phyloP scores from a whole-genome alignment of 371 early-diverging fungal species.

The Lichtheimia corymbifera region DNA sequence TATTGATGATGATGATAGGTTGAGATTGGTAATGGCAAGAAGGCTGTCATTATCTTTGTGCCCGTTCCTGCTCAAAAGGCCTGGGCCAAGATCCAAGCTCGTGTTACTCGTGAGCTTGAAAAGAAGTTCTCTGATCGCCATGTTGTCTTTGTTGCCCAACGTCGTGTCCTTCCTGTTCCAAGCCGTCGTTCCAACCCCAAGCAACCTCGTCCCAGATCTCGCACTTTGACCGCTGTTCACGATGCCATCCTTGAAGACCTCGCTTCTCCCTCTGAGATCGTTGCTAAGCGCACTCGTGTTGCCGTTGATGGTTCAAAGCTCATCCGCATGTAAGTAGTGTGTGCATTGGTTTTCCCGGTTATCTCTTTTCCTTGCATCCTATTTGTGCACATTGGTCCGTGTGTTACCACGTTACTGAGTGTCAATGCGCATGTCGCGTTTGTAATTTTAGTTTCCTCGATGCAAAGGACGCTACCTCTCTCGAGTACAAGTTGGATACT shows the following conservation, averaged over 20 bases:
- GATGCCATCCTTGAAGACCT: constrained; percentile 95
- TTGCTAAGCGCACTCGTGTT: constrained; percentile 96
- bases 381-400: no score
- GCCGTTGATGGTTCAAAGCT: constrained; percentile 92
- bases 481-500: constrained; percentile 98
- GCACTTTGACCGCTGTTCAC: constrained; percentile 96
- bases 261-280: constrained; percentile 97
- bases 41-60: constrained; percentile 96
- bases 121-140: constrained; percentile 99
- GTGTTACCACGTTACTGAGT: not conserved
- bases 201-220: constrained; percentile 93
- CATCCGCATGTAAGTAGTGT: constrained; percentile 82
- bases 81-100: constrained; percentile 93
- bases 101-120: constrained; percentile 97
- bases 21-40: constrained; percentile 92
- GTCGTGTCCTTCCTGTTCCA: constrained; percentile 94
- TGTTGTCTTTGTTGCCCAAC: constrained; percentile 90
- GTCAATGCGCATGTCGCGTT: not conserved
- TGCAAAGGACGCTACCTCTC: constrained; percentile 93
- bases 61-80: constrained; percentile 92
- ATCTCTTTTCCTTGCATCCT: no score
- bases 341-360: no score
- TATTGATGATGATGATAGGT: constrained; percentile 50
- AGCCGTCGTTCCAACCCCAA: constrained; percentile 83
- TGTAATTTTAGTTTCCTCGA: constrained; percentile 77